Percentiles rank a stretch among this genome's conserved stretches.
Evolutionary conservation across 805 yeast genomes (phyloP).

Genomic region (Helenozyma baotianmanensis): DNA sequence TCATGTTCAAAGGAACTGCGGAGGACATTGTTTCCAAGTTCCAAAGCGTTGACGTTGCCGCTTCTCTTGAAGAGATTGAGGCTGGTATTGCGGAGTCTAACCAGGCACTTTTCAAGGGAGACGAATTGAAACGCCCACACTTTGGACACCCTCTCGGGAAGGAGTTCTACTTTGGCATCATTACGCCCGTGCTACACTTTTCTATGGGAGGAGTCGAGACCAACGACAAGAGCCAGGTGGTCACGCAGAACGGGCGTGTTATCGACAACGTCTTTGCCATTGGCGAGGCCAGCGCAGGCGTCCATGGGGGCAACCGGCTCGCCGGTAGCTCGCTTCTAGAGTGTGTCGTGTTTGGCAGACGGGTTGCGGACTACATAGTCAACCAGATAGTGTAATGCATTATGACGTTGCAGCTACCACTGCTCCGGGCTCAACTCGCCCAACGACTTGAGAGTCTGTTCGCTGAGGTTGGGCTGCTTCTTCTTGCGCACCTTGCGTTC

Average conservation of each 20-base stretch:
- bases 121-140: conserved; percentile 30
- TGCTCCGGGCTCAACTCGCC: conserved; percentile 5
- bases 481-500: conserved; percentile 36
- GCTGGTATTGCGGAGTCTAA: conserved; percentile 7
- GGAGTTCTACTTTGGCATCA: conserved; percentile 42
- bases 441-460: conserved; percentile 4
- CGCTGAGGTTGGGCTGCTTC: conserved; percentile 7
- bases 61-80: conserved; percentile 3
- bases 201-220: conserved; percentile 27
- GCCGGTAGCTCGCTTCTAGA: conserved; percentile 56
- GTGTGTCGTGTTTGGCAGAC: conserved; percentile 58
- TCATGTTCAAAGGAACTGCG: conserved; percentile 22
- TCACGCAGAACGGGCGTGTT: conserved; percentile 20
- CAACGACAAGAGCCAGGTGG: conserved; percentile 16
- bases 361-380: conserved; percentile 34
- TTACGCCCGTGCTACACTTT: conserved; percentile 47
- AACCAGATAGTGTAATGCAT: not conserved
- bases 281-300: conserved; percentile 68
- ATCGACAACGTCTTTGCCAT: conserved; percentile 52
- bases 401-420: no score
- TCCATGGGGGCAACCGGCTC: conserved; percentile 60
- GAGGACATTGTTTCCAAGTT: conserved; percentile 15
- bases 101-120: conserved; percentile 13
- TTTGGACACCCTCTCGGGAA: conserved; percentile 22
- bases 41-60: conserved; percentile 2